These are phyloP conservation scores for Hypoxylon lienhwacheense DNA, from an alignment of 495 filamentous ascomycete genomes.

Conservation along the genomic window DNA sequence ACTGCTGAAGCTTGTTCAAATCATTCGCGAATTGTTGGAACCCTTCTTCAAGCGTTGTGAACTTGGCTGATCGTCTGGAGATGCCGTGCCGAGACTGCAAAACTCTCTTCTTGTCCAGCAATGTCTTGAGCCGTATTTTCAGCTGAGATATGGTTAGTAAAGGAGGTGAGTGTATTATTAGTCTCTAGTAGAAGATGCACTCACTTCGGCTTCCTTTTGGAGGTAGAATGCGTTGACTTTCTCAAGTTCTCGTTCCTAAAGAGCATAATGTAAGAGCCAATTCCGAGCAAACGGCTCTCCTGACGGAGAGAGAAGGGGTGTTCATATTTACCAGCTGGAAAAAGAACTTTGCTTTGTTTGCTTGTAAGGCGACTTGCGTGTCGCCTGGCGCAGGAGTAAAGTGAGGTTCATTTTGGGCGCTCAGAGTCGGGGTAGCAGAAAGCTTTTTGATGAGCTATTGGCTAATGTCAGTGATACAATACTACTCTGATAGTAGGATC, in stretches of 20 bases:
- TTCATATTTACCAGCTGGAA: slow-evolving; percentile 76
- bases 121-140: slow-evolving; percentile 83
- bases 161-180: neutral
- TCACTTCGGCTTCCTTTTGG: slow-evolving; percentile 96
- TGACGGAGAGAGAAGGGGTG: neutral
- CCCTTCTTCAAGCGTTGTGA: slow-evolving; percentile 90
- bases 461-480: slow-evolving; percentile 39
- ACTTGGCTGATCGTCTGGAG: slow-evolving; percentile 86
- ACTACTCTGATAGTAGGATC: slow-evolving; percentile 20
- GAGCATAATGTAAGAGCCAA: slow-evolving; percentile 3
- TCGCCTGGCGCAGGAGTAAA: slow-evolving; percentile 55
- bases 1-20: slow-evolving; percentile 96
- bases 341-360: slow-evolving; percentile 98
- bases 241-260: slow-evolving; percentile 93
- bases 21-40: slow-evolving; percentile 96
- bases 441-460: slow-evolving; percentile 95
- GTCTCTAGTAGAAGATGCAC: slow-evolving; percentile 26
- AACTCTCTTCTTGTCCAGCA: slow-evolving; percentile 91
- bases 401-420: slow-evolving; percentile 66
- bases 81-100: slow-evolving; percentile 75
- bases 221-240: slow-evolving; percentile 98
- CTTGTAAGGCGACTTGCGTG: slow-evolving; percentile 88
- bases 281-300: neutral
- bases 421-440: slow-evolving; percentile 83
- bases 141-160: slow-evolving; percentile 60